These are phyloP conservation scores for Grosmannia penicillata DNA, from an alignment of 2,329 filamentous ascomycete species.

Conservation along the genomic window DNA sequence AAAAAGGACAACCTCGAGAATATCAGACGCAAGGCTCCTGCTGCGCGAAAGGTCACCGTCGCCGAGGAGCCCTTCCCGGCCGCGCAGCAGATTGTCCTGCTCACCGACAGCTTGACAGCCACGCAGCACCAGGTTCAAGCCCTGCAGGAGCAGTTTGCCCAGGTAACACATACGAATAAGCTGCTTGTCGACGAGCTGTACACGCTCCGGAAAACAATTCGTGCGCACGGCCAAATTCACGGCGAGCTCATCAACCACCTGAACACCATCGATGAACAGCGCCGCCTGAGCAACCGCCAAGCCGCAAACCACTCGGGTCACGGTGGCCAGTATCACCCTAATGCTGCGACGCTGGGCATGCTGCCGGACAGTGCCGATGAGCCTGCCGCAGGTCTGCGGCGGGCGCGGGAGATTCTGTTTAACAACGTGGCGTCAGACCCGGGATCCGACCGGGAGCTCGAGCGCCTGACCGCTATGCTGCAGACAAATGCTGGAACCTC, in stretches of 20 bases:
- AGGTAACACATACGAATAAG: constrained; percentile 52
- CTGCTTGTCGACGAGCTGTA: constrained; percentile 47
- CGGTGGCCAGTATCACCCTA: constrained; percentile 22
- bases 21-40: constrained; percentile 87
- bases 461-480: constrained; percentile 39
- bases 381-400: constrained; percentile 34
- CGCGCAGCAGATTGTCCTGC: constrained; percentile 74
- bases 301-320: constrained; percentile 21
- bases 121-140: constrained; percentile 87
- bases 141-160: constrained; percentile 70
- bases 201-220: constrained; percentile 44
- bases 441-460: constrained; percentile 37
- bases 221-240: constrained; percentile 41
- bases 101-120: constrained; percentile 76
- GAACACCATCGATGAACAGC: constrained; percentile 29
- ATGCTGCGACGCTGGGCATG: constrained; percentile 21
- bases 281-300: constrained; percentile 25
- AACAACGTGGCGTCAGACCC: constrained; percentile 36
- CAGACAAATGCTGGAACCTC: constrained; percentile 25
- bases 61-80: constrained; percentile 61
- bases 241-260: constrained; percentile 42
- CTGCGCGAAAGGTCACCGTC: constrained; percentile 55
- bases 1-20: constrained; percentile 95
- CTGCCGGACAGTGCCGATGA: constrained; percentile 32
- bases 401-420: constrained; percentile 41